Percentiles rank a stretch among this genome's conserved stretches.
Evolutionary conservation across 768 basidiomycete species (phyloP).

Genomic region (Lentinula edodes): DNA sequence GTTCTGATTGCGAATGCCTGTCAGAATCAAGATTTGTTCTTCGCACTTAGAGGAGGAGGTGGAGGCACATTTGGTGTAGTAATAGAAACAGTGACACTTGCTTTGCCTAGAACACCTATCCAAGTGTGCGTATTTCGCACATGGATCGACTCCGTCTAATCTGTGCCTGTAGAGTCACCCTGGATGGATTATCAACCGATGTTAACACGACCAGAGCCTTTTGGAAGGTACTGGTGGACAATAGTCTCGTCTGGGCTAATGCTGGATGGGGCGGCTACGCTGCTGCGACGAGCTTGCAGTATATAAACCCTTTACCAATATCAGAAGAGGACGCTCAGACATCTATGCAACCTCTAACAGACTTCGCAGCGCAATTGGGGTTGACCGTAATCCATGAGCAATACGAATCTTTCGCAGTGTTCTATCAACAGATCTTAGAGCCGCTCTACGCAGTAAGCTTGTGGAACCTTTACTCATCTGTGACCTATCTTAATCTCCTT

Average conservation of each 20-base stretch:
- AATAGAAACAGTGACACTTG: constrained; percentile 8
- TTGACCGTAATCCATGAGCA: not conserved
- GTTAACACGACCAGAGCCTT: not conserved
- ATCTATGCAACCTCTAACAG: not conserved
- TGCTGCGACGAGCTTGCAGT: not conserved
- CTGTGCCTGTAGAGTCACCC: not conserved
- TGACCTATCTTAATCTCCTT: not conserved
- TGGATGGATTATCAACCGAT: not conserved
- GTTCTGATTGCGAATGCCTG: constrained; percentile 32
- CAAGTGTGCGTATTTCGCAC: not conserved
- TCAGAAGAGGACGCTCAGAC: not conserved
- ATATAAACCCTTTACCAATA: not conserved
- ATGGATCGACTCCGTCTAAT: not conserved
- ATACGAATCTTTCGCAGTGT: not conserved
- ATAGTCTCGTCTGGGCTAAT: not conserved
- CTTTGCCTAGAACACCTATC: not conserved
- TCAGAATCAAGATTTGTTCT: constrained; percentile 42
- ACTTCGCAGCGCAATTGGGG: not conserved
- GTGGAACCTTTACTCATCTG: not conserved
- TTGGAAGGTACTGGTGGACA: not conserved
- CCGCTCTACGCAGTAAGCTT: not conserved
- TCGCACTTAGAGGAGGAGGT: constrained; percentile 48
- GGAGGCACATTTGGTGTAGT: constrained; percentile 46
- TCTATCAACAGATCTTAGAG: not conserved
- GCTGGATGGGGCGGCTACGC: not conserved